Evolutionary conservation across 805 yeast genomes (phyloP).

Genomic region (Kluyveromyces starmeri): DNA sequence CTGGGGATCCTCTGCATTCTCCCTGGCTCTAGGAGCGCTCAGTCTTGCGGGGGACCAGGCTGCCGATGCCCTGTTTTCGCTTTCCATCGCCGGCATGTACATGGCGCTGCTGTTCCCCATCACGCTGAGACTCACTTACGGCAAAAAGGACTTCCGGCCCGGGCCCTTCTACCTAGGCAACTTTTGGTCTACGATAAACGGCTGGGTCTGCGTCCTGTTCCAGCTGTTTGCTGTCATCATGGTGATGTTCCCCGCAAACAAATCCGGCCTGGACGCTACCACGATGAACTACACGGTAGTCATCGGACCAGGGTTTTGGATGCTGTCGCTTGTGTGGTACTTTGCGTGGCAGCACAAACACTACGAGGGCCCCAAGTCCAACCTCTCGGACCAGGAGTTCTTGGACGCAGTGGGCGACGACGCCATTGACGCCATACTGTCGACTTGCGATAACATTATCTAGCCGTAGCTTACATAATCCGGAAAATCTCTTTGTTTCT

Average conservation of each 20-base stretch:
- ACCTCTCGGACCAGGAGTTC: conserved; percentile 16
- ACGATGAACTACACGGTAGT: conserved; percentile 66
- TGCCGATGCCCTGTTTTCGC: conserved; percentile 35
- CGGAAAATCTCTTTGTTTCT: too few relatives aligned
- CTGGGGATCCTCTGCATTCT: conserved; percentile 29
- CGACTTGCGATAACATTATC: too few relatives aligned
- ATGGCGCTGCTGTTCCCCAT: conserved; percentile 33
- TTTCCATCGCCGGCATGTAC: conserved; percentile 34
- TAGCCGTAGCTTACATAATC: too few relatives aligned
- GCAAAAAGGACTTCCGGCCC: conserved; percentile 42
- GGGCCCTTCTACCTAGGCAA: conserved; percentile 59
- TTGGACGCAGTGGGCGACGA: conserved; percentile 21
- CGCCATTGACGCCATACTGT: conserved; percentile 11
- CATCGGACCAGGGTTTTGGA: conserved; percentile 53
- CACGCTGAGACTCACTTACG: conserved; percentile 32
- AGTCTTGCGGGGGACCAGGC: conserved; percentile 35
- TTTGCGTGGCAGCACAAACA: conserved; percentile 42
- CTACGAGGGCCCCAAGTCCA: conserved; percentile 46
- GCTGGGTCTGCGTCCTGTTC: conserved; percentile 41
- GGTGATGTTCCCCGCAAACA: conserved; percentile 49
- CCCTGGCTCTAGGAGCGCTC: conserved; percentile 31
- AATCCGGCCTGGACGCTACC: conserved; percentile 18
- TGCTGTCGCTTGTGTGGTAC: conserved; percentile 44
- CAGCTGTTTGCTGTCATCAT: conserved; percentile 43
- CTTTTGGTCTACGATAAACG: conserved; percentile 36